Evolutionary conservation across 2,329 filamentous ascomycete genomes (phyloP), one percentile per base, ranked within the genome.

Genomic region (Fusarium sarcochroum): DNA sequence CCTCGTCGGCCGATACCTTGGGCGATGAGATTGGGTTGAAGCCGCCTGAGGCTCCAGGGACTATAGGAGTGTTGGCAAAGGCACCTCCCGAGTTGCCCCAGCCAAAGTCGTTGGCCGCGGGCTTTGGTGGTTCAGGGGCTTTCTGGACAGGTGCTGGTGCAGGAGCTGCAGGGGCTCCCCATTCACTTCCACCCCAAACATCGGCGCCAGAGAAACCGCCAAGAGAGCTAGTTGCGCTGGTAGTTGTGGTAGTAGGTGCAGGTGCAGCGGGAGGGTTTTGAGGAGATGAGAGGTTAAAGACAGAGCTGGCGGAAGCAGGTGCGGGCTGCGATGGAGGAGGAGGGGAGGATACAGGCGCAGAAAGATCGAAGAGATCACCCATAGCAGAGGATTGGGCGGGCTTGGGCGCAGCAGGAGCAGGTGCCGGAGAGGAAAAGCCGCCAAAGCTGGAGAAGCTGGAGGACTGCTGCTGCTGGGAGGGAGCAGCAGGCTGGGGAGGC

Each of bases 161-260:
- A 17, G 66, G 59, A n/a, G 87, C 85, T 9, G 90, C 89, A 1
- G 88, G 81, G 5, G 87, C 86, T 61, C 86, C 87, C 96, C 96
- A 99, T 5, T 93, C 94, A 78, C 95, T 93, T 60, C 87, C 87
- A 45, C 93, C 94, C 93, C 94, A 98, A 0, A 94, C 90, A 75
- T 97, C 93, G 59, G 91, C 81, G 53, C 81, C 80, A 3, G 81
- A 83, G 60, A 83, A 76, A 52, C 76, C 81, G 51, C 78, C 80
- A 77, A 81, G 63, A 67, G 79, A 66, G 75, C 76, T 63, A 70
- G 79, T 79, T 51, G 75, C 67, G 15, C 76, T 66, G 23, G 62
- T 58, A 10, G 55, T 42, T 10, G 73, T 64, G 61, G 78, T 72
- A 4, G 85, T 76, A 23, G 83, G 76, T 8, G 83, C 76, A 8